A percentile compares a stretch with the other conserved stretches of the same genome.
Evolutionary conservation across 768 basidiomycete species (phyloP).

Genomic region (Collybia sordida): DNA sequence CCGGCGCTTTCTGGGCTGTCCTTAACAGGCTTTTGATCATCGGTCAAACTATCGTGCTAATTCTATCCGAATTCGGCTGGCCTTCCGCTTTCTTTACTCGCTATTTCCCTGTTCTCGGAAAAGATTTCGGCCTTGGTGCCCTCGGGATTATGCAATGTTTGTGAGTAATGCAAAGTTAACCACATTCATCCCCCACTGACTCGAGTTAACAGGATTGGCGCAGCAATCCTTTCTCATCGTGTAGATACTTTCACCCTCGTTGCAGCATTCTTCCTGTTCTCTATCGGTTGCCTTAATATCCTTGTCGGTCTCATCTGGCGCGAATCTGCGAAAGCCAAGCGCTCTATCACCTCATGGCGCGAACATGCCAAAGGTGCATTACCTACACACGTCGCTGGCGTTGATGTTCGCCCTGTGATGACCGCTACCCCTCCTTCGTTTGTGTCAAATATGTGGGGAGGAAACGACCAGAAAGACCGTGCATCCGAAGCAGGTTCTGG

Average conservation of each 20-base stretch:
- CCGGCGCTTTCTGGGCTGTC: slow-evolving; percentile 90
- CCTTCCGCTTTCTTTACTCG: slow-evolving; percentile 76
- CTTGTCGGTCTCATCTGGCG: slow-evolving; percentile 75
- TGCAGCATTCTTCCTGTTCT: slow-evolving; percentile 89
- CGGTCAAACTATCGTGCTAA: slow-evolving; percentile 76
- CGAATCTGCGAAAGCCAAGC: slow-evolving; percentile 56
- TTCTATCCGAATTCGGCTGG: slow-evolving; percentile 84
- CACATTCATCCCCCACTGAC: background rate
- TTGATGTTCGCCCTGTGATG: slow-evolving; percentile 33
- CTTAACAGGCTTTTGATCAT: slow-evolving; percentile 86
- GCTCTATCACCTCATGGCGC: slow-evolving; percentile 66
- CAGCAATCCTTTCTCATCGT: slow-evolving; percentile 71
- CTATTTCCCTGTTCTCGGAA: slow-evolving; percentile 86
- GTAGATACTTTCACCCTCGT: slow-evolving; percentile 90
- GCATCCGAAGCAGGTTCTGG: slow-evolving; percentile 10
- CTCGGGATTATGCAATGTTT: slow-evolving; percentile 87
- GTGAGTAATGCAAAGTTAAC: slow-evolving; percentile 38
- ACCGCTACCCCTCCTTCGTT: slow-evolving; percentile 32
- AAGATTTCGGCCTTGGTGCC: slow-evolving; percentile 81
- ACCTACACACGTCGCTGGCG: slow-evolving; percentile 44
- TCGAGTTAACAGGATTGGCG: slow-evolving; percentile 50
- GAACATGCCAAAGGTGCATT: slow-evolving; percentile 51
- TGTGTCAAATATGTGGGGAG: slow-evolving; percentile 31
- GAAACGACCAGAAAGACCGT: slow-evolving; percentile 12
- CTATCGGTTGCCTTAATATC: slow-evolving; percentile 88